A percentile compares a stretch with the other conserved stretches of the same genome.
Evolutionary conservation across 768 basidiomycete species (phyloP).

Genomic region (Mycena amicta): DNA sequence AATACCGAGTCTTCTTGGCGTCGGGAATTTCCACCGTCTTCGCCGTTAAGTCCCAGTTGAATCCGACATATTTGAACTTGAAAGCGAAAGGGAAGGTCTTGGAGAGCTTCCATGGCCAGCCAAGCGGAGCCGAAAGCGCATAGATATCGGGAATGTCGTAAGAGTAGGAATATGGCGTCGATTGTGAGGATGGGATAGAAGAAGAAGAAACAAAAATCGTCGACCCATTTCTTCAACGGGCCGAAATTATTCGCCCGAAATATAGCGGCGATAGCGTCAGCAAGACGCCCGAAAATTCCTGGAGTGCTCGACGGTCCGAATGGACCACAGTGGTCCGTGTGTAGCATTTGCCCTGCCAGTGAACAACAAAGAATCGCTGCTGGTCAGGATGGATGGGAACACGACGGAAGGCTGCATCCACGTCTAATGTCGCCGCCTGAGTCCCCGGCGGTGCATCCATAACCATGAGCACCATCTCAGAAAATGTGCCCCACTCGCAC

Average conservation of each 20-base stretch:
- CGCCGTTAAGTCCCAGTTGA: constrained; percentile 32
- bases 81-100: constrained; percentile 31
- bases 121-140: constrained; percentile 24
- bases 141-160: too few relatives aligned
- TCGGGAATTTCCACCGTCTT: constrained; percentile 35
- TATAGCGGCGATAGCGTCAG: constrained; percentile 33
- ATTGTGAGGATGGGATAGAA: too few relatives aligned
- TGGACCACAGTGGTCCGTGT: constrained; percentile 30
- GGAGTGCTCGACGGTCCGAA: constrained; percentile 32
- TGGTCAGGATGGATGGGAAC: constrained; percentile 34
- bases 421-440: constrained; percentile 39
- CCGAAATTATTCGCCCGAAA: constrained; percentile 4
- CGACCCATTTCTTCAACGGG: constrained; percentile 43
- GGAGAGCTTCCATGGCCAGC: constrained; percentile 38
- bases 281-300: too few relatives aligned
- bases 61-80: constrained; percentile 38
- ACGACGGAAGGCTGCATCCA: constrained; percentile 37
- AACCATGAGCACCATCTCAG: constrained; percentile 25
- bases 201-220: too few relatives aligned
- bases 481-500: constrained; percentile 36
- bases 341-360: constrained; percentile 25
- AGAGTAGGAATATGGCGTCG: too few relatives aligned
- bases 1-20: constrained; percentile 33
- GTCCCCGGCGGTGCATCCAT: constrained; percentile 35
- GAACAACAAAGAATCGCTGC: constrained; percentile 28